Conservation (phyloP, 805 yeast species). For the Kodamaea lidongshanica region DNA sequence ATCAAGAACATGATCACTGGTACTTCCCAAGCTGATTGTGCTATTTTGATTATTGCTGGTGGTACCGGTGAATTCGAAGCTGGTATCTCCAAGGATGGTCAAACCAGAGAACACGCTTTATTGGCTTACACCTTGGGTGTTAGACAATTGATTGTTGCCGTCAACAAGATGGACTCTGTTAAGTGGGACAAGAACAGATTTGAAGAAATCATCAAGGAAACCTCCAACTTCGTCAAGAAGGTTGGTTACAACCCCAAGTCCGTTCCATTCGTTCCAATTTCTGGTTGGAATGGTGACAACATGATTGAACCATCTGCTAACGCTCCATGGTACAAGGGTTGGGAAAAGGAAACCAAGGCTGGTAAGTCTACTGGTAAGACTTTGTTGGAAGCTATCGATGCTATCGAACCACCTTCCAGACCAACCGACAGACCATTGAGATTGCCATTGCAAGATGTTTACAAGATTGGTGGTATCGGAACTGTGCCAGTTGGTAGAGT, state of each 20-base stretch:
- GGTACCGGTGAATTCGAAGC: conserved; percentile 95
- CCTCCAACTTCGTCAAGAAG: conserved; percentile 75
- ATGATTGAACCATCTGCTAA: conserved; percentile 77
- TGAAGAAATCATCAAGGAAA: conserved; percentile 71
- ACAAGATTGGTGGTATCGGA: conserved; percentile 90
- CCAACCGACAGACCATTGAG: conserved; percentile 85
- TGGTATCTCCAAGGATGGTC: conserved; percentile 92
- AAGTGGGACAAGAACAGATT: conserved; percentile 80
- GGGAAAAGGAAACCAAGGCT: conserved; percentile 72
- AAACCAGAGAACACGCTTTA: conserved; percentile 92
- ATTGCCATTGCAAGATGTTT: conserved; percentile 85
- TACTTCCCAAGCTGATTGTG: conserved; percentile 91
- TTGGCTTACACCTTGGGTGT: conserved; percentile 89
- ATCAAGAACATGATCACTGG: conserved; percentile 95
- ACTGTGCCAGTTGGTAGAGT: conserved; percentile 93
- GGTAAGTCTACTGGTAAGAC: conserved; percentile 72
- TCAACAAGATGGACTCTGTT: conserved; percentile 93
- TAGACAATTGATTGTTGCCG: conserved; percentile 78
- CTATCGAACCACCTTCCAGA: conserved; percentile 73
- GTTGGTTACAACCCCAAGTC: conserved; percentile 80
- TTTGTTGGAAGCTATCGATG: conserved; percentile 77
- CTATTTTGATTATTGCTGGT: conserved; percentile 84
- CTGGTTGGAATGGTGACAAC: conserved; percentile 93
- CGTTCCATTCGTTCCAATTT: conserved; percentile 83
- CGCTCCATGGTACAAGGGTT: conserved; percentile 87